Evolutionary conservation across 257 asterid species (phyloP).

Genomic region (Euphrasia confusa): DNA sequence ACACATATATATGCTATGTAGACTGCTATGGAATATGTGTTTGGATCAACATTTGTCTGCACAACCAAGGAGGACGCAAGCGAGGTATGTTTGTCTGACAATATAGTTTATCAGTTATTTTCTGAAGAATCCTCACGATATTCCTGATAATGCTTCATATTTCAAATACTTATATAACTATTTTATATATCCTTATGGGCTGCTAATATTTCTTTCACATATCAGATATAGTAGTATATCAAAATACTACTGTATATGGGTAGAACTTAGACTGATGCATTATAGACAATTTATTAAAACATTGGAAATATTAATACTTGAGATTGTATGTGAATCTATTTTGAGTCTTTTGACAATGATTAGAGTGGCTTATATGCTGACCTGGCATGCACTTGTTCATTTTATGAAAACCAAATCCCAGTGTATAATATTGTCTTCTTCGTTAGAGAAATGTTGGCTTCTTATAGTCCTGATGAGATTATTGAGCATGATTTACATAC

Average conservation of each 20-base stretch:
- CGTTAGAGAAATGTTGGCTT: too few relatives aligned
- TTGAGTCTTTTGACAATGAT: not conserved
- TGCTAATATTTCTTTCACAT: not conserved
- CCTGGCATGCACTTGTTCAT: not conserved
- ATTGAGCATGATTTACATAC: conserved; percentile 7
- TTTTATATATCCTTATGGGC: conserved; percentile 13
- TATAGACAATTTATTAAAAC: not conserved
- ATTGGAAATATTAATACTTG: not conserved
- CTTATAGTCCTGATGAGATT: conserved; percentile 3
- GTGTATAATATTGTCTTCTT: not conserved
- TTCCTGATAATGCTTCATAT: conserved; percentile 7
- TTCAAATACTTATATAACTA: not conserved
- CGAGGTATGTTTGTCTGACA: conserved; percentile 48
- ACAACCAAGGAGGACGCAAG: conserved; percentile 73
- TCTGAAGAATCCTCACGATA: not conserved
- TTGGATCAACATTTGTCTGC: conserved; percentile 97
- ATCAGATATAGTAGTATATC: conserved; percentile 3
- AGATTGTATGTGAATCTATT: not conserved
- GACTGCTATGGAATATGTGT: conserved; percentile 91
- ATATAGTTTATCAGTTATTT: not conserved
- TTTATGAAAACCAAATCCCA: conserved; percentile 8
- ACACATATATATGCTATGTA: conserved; percentile 40
- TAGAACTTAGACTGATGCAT: conserved; percentile 9
- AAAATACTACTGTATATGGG: not conserved
- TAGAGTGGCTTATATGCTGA: not conserved